Evolutionary conservation across 148 eudicot genomes (phyloP), one percentile per base, ranked within the genome.

Genomic region (Fagopyrum homotropicum): DNA sequence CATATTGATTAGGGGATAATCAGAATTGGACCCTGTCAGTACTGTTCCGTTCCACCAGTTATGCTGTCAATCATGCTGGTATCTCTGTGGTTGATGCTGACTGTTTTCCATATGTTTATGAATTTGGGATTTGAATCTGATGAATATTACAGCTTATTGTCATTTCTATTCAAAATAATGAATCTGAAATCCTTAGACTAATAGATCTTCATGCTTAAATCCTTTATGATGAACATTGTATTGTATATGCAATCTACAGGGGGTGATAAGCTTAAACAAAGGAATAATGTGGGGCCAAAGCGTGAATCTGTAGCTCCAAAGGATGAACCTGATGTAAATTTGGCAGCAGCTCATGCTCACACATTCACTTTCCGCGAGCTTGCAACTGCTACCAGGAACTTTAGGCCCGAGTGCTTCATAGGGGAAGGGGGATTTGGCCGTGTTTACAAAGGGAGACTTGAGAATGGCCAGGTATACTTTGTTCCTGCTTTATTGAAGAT

Each of bases 361-460:
- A 93, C 93, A 61, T 93, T 91, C 81, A 87, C 91, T 44, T 91
- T 91, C 69, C 90, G 93, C 40, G 98, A 93, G 77, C 92, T 93
- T 77, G 93, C 97, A 47, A 79, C 83, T 68, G 98, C 97, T 22
- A 93, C 98, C 73, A 85, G 81, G 75, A 89, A 91, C 81, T 93
- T 93, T 47, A 80, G 86, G 75, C 90, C 83, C 9, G 98, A 93
- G 35, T 89, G 84, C 77, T 89, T 91, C 76, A 45, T 93, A 73
- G 97, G 98, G n/a, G 97, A 93, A 85, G 98, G 98, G 17, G 98
- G 98, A 19, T 93, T 93, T 76, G 98, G 97, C 2, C 83, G 96
- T 75, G 98, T 94, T 4, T 94, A 91, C 79, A 91, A 80, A 80
- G 97, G 98, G 47, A 83, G 80, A 63, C 87, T 93, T 68, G 86